Conservation (phyloP, 2,329 filamentous ascomycete species). For the Fusarium continuum region DNA sequence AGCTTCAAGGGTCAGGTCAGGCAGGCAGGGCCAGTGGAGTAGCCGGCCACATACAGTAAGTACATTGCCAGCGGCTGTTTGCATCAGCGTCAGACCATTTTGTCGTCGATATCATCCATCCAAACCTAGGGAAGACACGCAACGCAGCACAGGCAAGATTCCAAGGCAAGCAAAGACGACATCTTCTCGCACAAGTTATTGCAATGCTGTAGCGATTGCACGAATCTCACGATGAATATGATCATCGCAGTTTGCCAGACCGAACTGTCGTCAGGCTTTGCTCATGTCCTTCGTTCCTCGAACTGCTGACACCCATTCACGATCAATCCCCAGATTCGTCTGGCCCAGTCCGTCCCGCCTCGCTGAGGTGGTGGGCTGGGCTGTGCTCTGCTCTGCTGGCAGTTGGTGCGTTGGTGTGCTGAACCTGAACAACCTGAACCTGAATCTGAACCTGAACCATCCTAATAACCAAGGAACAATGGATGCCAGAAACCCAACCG, state of each 20-base stretch:
- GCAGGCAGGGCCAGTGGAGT: constrained; percentile 35
- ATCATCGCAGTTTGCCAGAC: constrained; percentile 14
- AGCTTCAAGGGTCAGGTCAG: constrained; percentile 32
- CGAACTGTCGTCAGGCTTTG: constrained; percentile 21
- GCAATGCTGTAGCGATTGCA: constrained; percentile 7
- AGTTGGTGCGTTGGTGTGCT: constrained; percentile 27
- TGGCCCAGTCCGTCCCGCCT: constrained; percentile 23
- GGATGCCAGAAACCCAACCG: constrained; percentile 24
- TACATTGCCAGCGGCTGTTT: constrained; percentile 32
- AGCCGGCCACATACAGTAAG: constrained; percentile 29
- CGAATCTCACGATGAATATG: background rate
- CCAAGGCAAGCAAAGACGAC: background rate
- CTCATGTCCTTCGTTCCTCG: constrained; percentile 13
- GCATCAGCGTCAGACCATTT: constrained; percentile 42
- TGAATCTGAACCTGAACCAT: constrained; percentile 4
- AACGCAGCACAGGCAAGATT: background rate
- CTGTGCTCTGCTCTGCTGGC: constrained; percentile 8
- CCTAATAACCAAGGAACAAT: constrained; percentile 1
- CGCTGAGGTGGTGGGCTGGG: constrained; percentile 20
- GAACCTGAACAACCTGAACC: no score
- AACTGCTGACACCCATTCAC: constrained; percentile 8
- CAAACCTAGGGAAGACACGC: background rate
- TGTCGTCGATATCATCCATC: constrained; percentile 29
- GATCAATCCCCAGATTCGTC: constrained; percentile 13
- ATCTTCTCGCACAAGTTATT: background rate